A percentile compares a stretch with the other conserved stretches of the same genome.
These are phyloP conservation scores for Cutaneotrichosporon mucoides DNA, from an alignment of 1,284 basidiomycete genomes.

Conservation along the genomic window DNA sequence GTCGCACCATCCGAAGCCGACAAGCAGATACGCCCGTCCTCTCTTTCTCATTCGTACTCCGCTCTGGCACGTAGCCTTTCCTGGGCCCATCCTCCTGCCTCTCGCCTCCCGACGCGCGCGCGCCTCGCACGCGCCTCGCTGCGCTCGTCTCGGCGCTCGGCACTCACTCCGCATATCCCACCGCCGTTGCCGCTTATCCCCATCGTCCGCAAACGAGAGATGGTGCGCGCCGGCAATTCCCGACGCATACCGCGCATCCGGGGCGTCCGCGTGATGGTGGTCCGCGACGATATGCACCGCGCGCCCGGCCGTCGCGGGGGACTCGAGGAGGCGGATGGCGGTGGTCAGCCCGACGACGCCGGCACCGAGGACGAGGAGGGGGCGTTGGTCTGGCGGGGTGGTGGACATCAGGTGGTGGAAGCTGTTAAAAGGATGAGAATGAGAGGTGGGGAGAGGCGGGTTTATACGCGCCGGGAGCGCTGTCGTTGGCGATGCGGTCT, in stretches of 20 bases:
- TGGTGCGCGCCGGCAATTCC: conserved; percentile 48
- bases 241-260: conserved; percentile 37
- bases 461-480: too few species aligned
- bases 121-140: too few species aligned
- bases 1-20: too few species aligned
- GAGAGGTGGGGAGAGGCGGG: too few species aligned
- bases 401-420: background rate
- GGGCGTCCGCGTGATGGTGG: conserved; percentile 37
- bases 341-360: conserved; percentile 48
- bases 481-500: too few species aligned
- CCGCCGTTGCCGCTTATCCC: conserved; percentile 32
- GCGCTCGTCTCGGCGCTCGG: too few species aligned
- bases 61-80: background rate
- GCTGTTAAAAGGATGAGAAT: too few species aligned
- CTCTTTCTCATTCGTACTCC: too few species aligned
- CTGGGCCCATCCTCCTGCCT: too few species aligned
- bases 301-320: conserved; percentile 5
- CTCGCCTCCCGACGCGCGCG: too few species aligned
- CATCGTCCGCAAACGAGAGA: conserved; percentile 45
- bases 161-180: conserved; percentile 42
- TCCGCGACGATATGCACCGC: conserved; percentile 40
- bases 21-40: too few species aligned
- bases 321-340: conserved; percentile 38
- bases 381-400: background rate
- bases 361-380: conserved; percentile 35